Conservation (phyloP, 805 yeast species). For the Sporopachydermia lactativora region DNA sequence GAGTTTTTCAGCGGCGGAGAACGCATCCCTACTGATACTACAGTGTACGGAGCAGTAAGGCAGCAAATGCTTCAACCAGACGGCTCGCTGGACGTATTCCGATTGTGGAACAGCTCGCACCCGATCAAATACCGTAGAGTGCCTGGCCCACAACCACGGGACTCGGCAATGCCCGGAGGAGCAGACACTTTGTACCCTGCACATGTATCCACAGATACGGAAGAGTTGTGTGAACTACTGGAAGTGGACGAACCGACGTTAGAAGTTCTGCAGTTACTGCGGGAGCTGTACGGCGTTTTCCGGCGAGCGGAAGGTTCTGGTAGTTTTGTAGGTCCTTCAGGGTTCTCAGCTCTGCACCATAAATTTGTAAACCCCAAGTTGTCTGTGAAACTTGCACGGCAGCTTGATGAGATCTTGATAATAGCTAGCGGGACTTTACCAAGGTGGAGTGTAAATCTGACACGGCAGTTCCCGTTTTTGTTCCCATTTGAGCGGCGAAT, state of each 20-base stretch:
- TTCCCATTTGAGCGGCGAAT: constrained; percentile 76
- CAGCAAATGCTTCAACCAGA: constrained; percentile 25
- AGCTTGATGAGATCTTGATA: constrained; percentile 76
- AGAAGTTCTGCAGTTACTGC: neutral
- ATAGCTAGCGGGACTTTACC: constrained; percentile 84
- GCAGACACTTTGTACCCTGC: neutral
- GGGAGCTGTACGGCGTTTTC: neutral
- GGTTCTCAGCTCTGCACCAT: constrained; percentile 3
- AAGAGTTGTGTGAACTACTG: neutral
- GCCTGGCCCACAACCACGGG: constrained; percentile 12
- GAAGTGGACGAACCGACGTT: neutral
- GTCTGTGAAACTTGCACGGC: constrained; percentile 75
- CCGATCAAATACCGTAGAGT: constrained; percentile 32
- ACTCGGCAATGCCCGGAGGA: constrained; percentile 9
- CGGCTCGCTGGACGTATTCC: constrained; percentile 27
- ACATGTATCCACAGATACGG: neutral
- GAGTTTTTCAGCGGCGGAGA: constrained; percentile 49
- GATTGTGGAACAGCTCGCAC: constrained; percentile 47
- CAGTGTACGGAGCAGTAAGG: constrained; percentile 65
- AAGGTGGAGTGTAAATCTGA: constrained; percentile 65
- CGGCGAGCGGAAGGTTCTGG: constrained; percentile 1
- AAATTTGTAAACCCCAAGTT: constrained; percentile 62
- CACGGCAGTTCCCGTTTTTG: constrained; percentile 63
- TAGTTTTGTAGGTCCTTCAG: neutral
- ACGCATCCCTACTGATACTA: constrained; percentile 45